Conservation (phyloP, 257 asterid genomes). For the Fraxinus anomala region DNA sequence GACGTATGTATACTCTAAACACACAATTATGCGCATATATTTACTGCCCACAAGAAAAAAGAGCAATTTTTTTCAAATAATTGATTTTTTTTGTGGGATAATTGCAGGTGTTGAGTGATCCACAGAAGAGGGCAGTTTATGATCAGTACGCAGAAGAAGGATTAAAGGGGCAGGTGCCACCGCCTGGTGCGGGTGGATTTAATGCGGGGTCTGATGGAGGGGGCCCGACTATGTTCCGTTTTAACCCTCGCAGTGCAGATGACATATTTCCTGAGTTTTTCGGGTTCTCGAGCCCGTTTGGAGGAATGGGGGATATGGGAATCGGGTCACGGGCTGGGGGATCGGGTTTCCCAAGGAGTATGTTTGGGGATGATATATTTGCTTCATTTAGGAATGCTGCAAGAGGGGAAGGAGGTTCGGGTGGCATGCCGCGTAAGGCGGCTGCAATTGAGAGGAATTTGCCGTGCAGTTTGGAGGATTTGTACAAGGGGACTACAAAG, state of each 20-base stretch:
- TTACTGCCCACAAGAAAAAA: not conserved
- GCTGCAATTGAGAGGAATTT: conserved; percentile 55
- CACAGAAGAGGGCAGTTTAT: conserved; percentile 62
- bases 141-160: conserved; percentile 76
- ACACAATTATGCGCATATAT: not conserved
- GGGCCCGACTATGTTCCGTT: conserved; percentile 41
- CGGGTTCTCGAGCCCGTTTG: conserved; percentile 51
- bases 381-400: conserved; percentile 43
- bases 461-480: conserved; percentile 73
- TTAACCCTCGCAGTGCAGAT: conserved; percentile 62
- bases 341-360: conserved; percentile 36
- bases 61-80: not conserved
- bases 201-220: conserved; percentile 39
- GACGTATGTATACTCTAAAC: conserved; percentile 39
- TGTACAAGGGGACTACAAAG: conserved; percentile 66
- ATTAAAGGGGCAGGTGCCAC: conserved; percentile 61
- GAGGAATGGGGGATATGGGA: conserved; percentile 59
- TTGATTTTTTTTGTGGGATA: not conserved
- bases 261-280: conserved; percentile 61
- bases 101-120: conserved; percentile 64
- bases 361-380: conserved; percentile 57
- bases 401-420: conserved; percentile 44
- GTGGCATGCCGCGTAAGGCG: conserved; percentile 44
- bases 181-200: conserved; percentile 51
- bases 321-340: conserved; percentile 48